Evolutionary conservation across 2,329 filamentous ascomycete genomes (phyloP).

Genomic region (Cryphonectria parasitica): DNA sequence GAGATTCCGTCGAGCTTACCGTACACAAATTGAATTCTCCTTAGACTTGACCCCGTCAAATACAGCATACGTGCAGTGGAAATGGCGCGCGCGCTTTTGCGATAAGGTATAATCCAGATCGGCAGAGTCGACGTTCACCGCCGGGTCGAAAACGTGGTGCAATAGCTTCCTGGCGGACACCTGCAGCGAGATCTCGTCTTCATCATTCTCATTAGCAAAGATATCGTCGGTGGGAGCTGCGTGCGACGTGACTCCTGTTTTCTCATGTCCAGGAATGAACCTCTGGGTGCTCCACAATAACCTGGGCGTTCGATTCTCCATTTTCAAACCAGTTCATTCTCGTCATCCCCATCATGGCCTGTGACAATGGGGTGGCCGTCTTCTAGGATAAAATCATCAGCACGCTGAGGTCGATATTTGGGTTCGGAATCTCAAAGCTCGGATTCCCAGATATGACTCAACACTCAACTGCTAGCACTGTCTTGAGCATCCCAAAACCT

Average conservation of each 20-base stretch:
- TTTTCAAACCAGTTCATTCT: slow-evolving; percentile 10
- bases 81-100: slow-evolving; percentile 19
- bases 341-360: not conserved
- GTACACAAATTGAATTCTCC: not conserved
- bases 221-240: not conserved
- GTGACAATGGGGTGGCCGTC: not conserved
- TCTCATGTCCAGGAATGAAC: not conserved
- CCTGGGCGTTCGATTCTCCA: slow-evolving; percentile 6
- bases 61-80: slow-evolving; percentile 23
- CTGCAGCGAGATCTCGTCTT: slow-evolving; percentile 12
- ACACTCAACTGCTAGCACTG: slow-evolving; percentile 53
- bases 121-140: not conserved
- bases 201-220: not conserved
- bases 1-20: slow-evolving; percentile 19
- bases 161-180: slow-evolving; percentile 15
- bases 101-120: slow-evolving; percentile 32
- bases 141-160: slow-evolving; percentile 5
- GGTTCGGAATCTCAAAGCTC: slow-evolving; percentile 53
- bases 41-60: not conserved
- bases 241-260: not conserved
- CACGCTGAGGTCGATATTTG: slow-evolving; percentile 33
- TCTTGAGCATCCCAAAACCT: slow-evolving; percentile 56
- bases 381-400: not conserved
- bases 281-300: not conserved
- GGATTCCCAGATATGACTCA: slow-evolving; percentile 54